Base-by-base conservation (phyloP, 202 grass and related monocot species). In the Saccharum hybrid region DNA sequence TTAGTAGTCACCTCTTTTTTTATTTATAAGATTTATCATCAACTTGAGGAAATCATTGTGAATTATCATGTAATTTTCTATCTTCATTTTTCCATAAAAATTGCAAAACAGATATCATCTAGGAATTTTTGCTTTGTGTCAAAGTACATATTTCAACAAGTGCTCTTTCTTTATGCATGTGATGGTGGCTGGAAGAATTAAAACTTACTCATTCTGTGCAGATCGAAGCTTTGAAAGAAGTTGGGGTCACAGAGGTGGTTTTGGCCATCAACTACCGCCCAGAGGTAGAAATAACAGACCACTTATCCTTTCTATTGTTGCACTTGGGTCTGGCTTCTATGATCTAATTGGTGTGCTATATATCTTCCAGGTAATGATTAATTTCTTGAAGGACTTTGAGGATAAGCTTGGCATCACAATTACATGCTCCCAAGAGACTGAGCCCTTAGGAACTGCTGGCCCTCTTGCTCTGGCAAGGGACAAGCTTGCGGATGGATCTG, bases 371-470 rank as follows among this genome's bases (percentile, higher is more conserved):
- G 87, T 94, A 15, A 94, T 94, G 92, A 72, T 91, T 68, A 94
- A 73, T 71, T 94, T 94, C 72, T 81, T 94, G 87, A 91, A 91
- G 87, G 89, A 91, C 26, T 94, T 94, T 65, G 92, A 94, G 85
- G 87, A 89, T 61, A 88, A 94, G 87, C 92, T 94, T 91, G 89
- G 75, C 72, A 91, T 94, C 70, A 94, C 85, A 83, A 94, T 94
- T 28, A 91, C 87, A 66, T 94, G 92, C 60, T 94, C 92, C 65
- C 92, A 91, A 30, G 92, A 94, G 71, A 94, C 89, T 1, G 89
- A 94, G 31, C 89, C 92, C 77, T 78, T 94, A 65, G 89, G 92
- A 66, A 94, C 92, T 26, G 92, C 92, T 59, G 92, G 92, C 2
- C 92, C 92, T 66, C 89, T 94, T 84, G 92, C 92, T 87, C 71